Evolutionary conservation across 2,329 filamentous ascomycete genomes (phyloP).

Genomic region (Clathrospora elynae): DNA sequence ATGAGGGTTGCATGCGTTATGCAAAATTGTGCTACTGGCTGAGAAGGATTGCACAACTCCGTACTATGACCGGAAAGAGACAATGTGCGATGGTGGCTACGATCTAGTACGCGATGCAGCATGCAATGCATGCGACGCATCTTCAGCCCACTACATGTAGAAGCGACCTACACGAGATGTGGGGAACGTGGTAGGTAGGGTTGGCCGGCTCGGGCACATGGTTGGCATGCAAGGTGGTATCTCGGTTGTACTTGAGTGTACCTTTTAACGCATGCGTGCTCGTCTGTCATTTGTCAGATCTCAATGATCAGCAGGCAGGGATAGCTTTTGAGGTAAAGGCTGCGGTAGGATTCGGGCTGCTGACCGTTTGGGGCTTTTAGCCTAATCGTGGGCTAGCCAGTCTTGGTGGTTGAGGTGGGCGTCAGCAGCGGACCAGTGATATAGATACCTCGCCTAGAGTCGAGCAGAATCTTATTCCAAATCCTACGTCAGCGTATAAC

Average conservation of each 20-base stretch:
- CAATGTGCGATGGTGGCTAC: slow-evolving; percentile 23
- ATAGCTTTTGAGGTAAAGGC: slow-evolving; percentile 20
- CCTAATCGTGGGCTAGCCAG: slow-evolving; percentile 30
- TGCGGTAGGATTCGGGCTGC: slow-evolving; percentile 26
- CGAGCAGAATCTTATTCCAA: slow-evolving; percentile 24
- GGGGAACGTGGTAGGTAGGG: slow-evolving; percentile 36
- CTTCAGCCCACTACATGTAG: slow-evolving; percentile 23
- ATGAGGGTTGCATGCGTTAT: slow-evolving; percentile 30
- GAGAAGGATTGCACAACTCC: slow-evolving; percentile 18
- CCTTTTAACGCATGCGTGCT: slow-evolving; percentile 18
- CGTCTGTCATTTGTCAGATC: slow-evolving; percentile 27
- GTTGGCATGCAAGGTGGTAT: slow-evolving; percentile 17
- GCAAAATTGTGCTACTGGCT: slow-evolving; percentile 19
- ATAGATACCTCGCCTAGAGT: slow-evolving; percentile 19
- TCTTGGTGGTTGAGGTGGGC: slow-evolving; percentile 23
- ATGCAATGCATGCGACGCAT: slow-evolving; percentile 24
- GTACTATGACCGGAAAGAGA: slow-evolving; percentile 23
- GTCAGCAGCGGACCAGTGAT: slow-evolving; percentile 29
- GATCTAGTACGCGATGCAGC: slow-evolving; percentile 21
- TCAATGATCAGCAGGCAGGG: slow-evolving; percentile 21
- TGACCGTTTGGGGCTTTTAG: slow-evolving; percentile 36
- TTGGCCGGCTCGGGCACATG: slow-evolving; percentile 21
- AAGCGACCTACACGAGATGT: slow-evolving; percentile 38
- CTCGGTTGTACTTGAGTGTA: slow-evolving; percentile 38
- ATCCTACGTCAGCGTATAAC: slow-evolving; percentile 18